Conservation (phyloP, 305 asterid species). For the Solanum aculeatissimum region DNA sequence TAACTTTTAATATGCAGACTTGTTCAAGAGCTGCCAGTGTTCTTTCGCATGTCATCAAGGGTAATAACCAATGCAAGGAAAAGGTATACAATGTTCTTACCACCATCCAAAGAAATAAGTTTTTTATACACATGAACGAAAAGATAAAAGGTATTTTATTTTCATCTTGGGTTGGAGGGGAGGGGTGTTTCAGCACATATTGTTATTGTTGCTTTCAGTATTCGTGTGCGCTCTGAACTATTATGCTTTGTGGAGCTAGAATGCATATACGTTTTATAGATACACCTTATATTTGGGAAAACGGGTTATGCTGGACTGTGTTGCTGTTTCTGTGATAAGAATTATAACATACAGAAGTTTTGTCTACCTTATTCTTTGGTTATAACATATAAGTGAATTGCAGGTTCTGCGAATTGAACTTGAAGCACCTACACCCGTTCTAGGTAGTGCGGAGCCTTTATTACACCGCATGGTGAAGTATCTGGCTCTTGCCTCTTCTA, state of each 20-base stretch:
- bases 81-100: constrained; percentile 36
- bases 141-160: not conserved
- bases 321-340: not conserved
- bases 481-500: constrained; percentile 79
- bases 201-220: not conserved
- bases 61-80: constrained; percentile 77
- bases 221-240: not conserved
- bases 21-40: constrained; percentile 96
- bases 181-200: not conserved
- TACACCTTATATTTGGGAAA: not conserved
- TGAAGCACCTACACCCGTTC: constrained; percentile 50
- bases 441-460: constrained; percentile 77
- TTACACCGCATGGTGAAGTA: constrained; percentile 90
- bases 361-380: not conserved
- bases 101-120: not conserved
- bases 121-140: not conserved
- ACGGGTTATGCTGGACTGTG: not conserved
- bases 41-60: constrained; percentile 78
- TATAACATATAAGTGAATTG: constrained; percentile 15
- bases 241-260: not conserved
- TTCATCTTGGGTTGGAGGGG: not conserved
- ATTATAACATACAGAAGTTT: not conserved
- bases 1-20: constrained; percentile 41
- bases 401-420: constrained; percentile 79
- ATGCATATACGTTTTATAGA: not conserved